These are phyloP conservation scores for Penicillium frequentans DNA, from an alignment of 2,329 filamentous ascomycete species.

Conservation along the genomic window DNA sequence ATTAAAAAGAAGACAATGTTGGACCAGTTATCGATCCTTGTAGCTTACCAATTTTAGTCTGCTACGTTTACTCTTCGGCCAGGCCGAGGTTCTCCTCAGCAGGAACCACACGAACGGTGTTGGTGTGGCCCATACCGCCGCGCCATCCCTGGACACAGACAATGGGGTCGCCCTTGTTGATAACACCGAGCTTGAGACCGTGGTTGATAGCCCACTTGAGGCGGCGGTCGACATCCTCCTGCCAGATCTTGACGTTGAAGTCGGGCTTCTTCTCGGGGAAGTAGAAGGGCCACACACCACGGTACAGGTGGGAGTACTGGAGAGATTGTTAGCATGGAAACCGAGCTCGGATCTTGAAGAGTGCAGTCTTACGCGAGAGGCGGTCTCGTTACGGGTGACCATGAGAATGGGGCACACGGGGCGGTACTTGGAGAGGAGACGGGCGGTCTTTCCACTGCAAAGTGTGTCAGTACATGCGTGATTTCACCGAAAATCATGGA, in stretches of 20 bases:
- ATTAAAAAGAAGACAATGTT: conserved; percentile 9
- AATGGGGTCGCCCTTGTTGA: conserved; percentile 73
- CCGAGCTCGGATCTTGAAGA: not conserved
- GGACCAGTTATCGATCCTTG: conserved; percentile 5
- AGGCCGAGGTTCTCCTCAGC: conserved; percentile 48
- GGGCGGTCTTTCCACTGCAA: conserved; percentile 79
- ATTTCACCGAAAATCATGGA: not conserved
- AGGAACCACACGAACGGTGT: conserved; percentile 57
- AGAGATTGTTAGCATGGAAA: conserved; percentile 15
- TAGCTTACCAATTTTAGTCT: conserved; percentile 7
- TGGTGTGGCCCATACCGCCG: conserved; percentile 68
- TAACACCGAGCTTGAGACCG: conserved; percentile 77
- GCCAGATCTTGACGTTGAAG: conserved; percentile 91
- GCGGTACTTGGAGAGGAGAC: conserved; percentile 96
- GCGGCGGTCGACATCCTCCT: conserved; percentile 96
- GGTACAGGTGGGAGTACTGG: conserved; percentile 87
- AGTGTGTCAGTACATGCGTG: conserved; percentile 15
- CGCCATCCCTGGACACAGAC: conserved; percentile 69
- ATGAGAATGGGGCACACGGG: conserved; percentile 99
- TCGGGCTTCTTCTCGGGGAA: conserved; percentile 94
- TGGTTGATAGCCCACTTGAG: conserved; percentile 95
- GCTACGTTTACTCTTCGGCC: conserved; percentile 29
- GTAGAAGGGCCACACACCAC: conserved; percentile 95
- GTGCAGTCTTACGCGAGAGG: conserved; percentile 64
- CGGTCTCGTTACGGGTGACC: conserved; percentile 84